These are phyloP conservation scores for Guadua angustifolia DNA, from an alignment of 176 grass and related monocot genomes.

Conservation along the genomic window DNA sequence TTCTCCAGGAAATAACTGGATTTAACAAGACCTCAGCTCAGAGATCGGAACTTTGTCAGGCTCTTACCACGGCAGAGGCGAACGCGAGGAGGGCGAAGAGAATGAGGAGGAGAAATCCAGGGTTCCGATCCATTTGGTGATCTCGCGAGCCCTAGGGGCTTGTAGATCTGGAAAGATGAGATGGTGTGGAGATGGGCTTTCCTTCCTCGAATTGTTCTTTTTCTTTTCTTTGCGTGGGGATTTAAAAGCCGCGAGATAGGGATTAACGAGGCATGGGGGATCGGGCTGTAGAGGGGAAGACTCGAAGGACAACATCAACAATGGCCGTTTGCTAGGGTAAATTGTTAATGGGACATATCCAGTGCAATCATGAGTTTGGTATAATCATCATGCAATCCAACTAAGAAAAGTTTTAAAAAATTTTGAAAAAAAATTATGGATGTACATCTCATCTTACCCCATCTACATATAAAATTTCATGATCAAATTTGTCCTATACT, in stretches of 20 bases:
- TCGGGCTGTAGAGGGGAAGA: too few relatives aligned
- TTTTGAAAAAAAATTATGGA: too few relatives aligned
- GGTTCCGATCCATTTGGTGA: constrained; percentile 43
- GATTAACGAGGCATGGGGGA: neutral
- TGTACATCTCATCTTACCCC: too few relatives aligned
- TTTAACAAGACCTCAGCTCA: neutral
- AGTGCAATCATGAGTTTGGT: too few relatives aligned
- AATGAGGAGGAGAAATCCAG: constrained; percentile 17
- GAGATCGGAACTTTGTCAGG: constrained; percentile 1
- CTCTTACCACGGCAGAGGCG: constrained; percentile 29
- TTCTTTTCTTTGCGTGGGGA: neutral
- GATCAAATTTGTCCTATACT: too few relatives aligned
- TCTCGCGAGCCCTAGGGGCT: constrained; percentile 28
- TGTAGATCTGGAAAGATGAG: neutral
- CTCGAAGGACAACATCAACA: too few relatives aligned
- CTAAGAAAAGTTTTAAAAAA: too few relatives aligned
- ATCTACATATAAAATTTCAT: too few relatives aligned
- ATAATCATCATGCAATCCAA: too few relatives aligned
- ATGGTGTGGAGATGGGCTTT: neutral
- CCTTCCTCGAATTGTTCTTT: neutral
- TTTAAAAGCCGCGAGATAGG: neutral
- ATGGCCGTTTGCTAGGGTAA: too few relatives aligned
- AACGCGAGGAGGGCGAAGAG: constrained; percentile 12
- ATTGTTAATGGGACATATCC: too few relatives aligned
- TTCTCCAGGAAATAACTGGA: neutral